Evolutionary conservation across 768 basidiomycete genomes (phyloP).

Genomic region (Trametopsis cervina): DNA sequence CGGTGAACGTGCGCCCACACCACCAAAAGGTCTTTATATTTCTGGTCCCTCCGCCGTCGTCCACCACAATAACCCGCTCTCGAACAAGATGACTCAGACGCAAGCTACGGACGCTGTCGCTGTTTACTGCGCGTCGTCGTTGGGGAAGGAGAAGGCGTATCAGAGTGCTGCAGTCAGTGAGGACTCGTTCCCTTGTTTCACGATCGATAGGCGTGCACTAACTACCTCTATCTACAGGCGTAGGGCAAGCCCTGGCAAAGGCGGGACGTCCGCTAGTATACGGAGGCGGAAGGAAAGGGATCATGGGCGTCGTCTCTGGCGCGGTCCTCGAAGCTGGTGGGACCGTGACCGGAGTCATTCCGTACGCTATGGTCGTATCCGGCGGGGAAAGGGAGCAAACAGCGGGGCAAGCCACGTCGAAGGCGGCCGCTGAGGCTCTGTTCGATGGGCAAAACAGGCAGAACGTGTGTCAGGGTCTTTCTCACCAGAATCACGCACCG

Average conservation of each 20-base stretch:
- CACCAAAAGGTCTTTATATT: no score
- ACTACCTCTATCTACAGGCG: slow-evolving; percentile 35
- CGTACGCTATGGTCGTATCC: slow-evolving; percentile 62
- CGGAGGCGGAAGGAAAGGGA: slow-evolving; percentile 75
- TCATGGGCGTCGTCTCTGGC: slow-evolving; percentile 81
- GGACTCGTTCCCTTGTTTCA: slow-evolving; percentile 18
- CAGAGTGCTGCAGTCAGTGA: slow-evolving; percentile 62
- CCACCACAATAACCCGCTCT: slow-evolving; percentile 5
- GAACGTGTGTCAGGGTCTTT: slow-evolving; percentile 23
- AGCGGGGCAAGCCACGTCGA: slow-evolving; percentile 24
- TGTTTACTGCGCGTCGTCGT: slow-evolving; percentile 79
- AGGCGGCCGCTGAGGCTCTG: slow-evolving; percentile 18
- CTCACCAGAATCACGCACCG: background rate
- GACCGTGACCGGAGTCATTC: slow-evolving; percentile 70
- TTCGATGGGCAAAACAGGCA: slow-evolving; percentile 28
- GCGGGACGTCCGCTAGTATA: slow-evolving; percentile 67
- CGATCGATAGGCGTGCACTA: background rate
- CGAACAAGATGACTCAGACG: slow-evolving; percentile 6
- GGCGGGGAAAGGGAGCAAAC: slow-evolving; percentile 49
- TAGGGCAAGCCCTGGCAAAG: slow-evolving; percentile 66
- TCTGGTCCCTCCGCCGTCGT: slow-evolving; percentile 11
- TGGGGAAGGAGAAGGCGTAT: slow-evolving; percentile 57
- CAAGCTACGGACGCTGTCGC: slow-evolving; percentile 58
- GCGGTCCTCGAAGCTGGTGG: slow-evolving; percentile 63
- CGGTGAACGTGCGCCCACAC: no score